Conservation (phyloP, 1,284 basidiomycete genomes). For the Boletus chippewaensis region DNA sequence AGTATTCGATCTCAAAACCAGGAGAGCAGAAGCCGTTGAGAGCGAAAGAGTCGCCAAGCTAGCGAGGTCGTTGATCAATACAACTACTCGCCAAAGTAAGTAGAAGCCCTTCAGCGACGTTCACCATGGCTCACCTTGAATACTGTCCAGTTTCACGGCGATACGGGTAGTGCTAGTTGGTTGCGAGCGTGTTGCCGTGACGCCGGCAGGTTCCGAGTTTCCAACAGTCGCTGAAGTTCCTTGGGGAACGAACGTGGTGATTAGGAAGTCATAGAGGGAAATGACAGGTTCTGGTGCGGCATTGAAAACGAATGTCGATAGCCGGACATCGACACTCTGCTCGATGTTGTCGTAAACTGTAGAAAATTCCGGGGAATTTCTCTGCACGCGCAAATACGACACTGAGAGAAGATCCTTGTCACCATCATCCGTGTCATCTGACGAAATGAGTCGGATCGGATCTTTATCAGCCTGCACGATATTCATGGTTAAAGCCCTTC, state of each 20-base stretch:
- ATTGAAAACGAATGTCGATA: constrained; percentile 91
- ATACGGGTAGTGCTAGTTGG: constrained; percentile 70
- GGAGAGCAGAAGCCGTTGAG: constrained; percentile 85
- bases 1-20: constrained; percentile 71
- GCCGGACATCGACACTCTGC: constrained; percentile 80
- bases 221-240: constrained; percentile 14
- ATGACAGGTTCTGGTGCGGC: constrained; percentile 91
- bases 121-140: constrained; percentile 52
- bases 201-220: constrained; percentile 12
- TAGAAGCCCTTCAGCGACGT: background rate
- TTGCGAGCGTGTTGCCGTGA: constrained; percentile 14
- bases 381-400: constrained; percentile 76
- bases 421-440: constrained; percentile 44
- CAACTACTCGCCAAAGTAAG: constrained; percentile 44
- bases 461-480: constrained; percentile 57
- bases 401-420: constrained; percentile 79
- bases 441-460: constrained; percentile 74
- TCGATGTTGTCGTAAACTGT: constrained; percentile 83
- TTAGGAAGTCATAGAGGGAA: constrained; percentile 93
- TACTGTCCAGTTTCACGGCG: constrained; percentile 79
- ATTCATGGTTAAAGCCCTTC: constrained; percentile 63
- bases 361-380: constrained; percentile 83
- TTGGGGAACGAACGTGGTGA: constrained; percentile 85
- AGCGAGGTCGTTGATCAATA: constrained; percentile 72
- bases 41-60: constrained; percentile 84